These are phyloP conservation scores for Chenopodium quinoa DNA, from an alignment of 148 eudicot species.

Conservation along the genomic window DNA sequence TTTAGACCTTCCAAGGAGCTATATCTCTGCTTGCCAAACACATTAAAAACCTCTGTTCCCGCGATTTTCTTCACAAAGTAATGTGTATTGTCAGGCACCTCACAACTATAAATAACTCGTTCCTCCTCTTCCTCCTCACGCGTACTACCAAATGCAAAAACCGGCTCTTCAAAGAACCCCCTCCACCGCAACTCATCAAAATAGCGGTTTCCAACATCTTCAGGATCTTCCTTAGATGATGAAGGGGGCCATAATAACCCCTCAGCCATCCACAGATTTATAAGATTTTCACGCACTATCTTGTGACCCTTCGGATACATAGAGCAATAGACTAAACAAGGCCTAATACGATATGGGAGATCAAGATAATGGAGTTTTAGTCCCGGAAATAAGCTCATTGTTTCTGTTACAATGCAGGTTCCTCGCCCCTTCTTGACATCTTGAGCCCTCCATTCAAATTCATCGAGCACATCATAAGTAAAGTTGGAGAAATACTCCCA, in stretches of 20 bases:
- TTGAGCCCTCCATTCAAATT: neutral
- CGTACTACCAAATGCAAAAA: neutral
- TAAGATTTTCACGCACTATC: neutral
- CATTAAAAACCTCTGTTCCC: neutral
- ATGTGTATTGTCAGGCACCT: neutral
- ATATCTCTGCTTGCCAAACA: neutral
- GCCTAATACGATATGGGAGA: neutral
- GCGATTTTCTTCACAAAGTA: neutral
- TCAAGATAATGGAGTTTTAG: neutral
- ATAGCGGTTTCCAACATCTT: constrained; percentile 6
- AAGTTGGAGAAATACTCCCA: neutral
- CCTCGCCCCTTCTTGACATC: constrained; percentile 1
- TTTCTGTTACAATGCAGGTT: neutral
- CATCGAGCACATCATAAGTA: neutral
- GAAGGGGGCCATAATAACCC: neutral
- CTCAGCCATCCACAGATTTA: constrained; percentile 8
- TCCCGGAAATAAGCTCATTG: neutral
- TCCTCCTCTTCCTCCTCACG: neutral
- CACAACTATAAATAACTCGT: neutral
- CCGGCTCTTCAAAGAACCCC: neutral
- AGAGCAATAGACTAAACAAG: constrained; percentile 1
- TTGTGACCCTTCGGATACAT: neutral
- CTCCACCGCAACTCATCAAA: constrained; percentile 1
- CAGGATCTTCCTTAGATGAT: neutral
- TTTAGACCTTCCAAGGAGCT: neutral